phyloP scores from a whole-genome alignment of 2,329 filamentous ascomycete species.

The Coniochaeta ligniaria region DNA sequence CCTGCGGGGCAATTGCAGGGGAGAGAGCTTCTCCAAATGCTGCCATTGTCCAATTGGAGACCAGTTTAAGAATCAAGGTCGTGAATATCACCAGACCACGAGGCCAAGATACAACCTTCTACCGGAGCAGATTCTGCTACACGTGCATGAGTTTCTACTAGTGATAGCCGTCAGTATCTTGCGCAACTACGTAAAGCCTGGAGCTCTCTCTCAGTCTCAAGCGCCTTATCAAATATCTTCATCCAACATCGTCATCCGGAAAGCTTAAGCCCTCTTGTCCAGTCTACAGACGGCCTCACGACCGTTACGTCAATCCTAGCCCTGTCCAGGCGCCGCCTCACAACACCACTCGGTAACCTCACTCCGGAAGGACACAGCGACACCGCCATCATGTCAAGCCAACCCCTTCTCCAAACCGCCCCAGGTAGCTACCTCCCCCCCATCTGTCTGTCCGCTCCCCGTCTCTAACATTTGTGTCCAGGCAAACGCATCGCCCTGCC shows the following conservation, averaged over 20 bases:
- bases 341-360: neutral
- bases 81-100: neutral
- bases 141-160: neutral
- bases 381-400: constrained; percentile 70
- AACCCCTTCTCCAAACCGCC: constrained; percentile 90
- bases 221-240: neutral
- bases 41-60: neutral
- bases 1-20: neutral
- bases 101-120: neutral
- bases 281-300: neutral
- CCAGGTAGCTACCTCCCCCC: constrained; percentile 53
- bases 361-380: neutral
- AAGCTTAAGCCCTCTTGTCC: neutral
- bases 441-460: neutral
- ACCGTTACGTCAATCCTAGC: neutral
- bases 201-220: neutral
- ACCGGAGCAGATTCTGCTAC: neutral
- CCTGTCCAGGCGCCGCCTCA: too few species aligned
- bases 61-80: neutral
- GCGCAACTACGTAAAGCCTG: neutral
- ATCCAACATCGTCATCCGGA: neutral
- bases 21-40: neutral
- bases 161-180: neutral
- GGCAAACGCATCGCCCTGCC: constrained; percentile 98
- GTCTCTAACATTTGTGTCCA: constrained; percentile 25